Evolutionary conservation across 1,284 basidiomycete species (phyloP), one percentile per base, ranked within the genome.

Genomic region (Chalciporus piperatoides): DNA sequence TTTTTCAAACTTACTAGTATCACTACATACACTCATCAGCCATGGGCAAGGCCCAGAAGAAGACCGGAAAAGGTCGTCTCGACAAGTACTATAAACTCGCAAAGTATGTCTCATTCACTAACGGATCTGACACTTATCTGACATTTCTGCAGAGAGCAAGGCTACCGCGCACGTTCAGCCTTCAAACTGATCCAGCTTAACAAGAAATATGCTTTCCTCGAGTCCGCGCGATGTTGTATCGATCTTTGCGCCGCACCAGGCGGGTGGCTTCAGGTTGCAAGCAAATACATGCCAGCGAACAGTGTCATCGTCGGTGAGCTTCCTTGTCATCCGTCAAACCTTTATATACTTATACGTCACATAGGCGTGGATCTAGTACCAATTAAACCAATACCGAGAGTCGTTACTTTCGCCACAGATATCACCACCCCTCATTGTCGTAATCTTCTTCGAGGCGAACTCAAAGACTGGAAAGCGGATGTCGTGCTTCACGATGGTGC

Each of bases 381-480:
- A 56, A 99, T 99, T 59, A 96, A 90, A 71, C 92, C 96, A 36
- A 94, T 99, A 49, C 96, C 95, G 44, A 84, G 91, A 40, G 91
- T 94, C 45, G 84, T 90, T 42, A 97, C 97, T 0, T 97, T 98
- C 64, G 83, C 92, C 33, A 80, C 94, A 53, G 97, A 99, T 65
- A 99, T 99, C 64, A 99, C 97, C 19, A 97, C 94, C 4, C 75
- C 86, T 9, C 82, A 89, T 53, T 99, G 97, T 71, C 84, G 97
- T 49, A 86, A 90, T 64, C 81, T 89, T 56, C 83, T 99, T 47
- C 84, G 92, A 43, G 76, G 76, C 35, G 92, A 97, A 70, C 75
- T 99, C 56, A 98, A 99, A 70, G 95, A 98, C 69, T 99, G 97
- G 96, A 97, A 95, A 71, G 97, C 97, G n/a, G 97, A 99, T 68